Percentiles rank a stretch among this genome's conserved stretches.
phyloP scores from a whole-genome alignment of 2,329 filamentous ascomycete species.

The Exophiala mesophila region DNA sequence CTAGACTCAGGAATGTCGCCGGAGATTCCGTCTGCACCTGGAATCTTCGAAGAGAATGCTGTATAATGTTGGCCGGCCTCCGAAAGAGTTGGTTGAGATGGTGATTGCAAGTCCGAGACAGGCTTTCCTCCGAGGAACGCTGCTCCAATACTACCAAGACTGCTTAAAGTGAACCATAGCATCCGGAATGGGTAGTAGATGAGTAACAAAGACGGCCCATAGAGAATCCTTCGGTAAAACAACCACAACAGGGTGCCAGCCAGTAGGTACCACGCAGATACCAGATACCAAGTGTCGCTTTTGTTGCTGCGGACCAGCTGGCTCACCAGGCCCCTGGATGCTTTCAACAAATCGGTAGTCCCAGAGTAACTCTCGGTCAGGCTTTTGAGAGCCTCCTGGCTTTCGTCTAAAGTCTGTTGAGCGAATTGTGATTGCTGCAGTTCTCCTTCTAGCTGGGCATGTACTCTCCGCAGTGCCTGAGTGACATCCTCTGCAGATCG shows the following conservation, averaged over 20 bases:
- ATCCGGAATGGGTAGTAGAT: constrained; percentile 75
- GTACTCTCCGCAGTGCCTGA: constrained; percentile 73
- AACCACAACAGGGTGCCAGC: constrained; percentile 76
- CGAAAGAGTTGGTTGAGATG: constrained; percentile 14
- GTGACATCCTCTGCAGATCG: constrained; percentile 81
- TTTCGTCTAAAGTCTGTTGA: constrained; percentile 66
- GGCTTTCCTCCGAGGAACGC: constrained; percentile 10
- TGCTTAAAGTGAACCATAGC: constrained; percentile 53
- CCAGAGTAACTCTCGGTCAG: constrained; percentile 76
- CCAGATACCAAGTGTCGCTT: constrained; percentile 96
- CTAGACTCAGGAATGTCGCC: constrained; percentile 32
- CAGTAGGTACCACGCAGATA: constrained; percentile 81
- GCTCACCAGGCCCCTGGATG: constrained; percentile 68
- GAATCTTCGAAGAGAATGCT: no score
- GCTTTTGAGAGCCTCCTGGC: constrained; percentile 70
- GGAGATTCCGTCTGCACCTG: constrained; percentile 39
- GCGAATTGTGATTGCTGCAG: constrained; percentile 83
- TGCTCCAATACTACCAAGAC: constrained; percentile 43
- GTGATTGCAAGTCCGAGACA: background rate
- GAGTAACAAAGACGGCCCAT: constrained; percentile 87
- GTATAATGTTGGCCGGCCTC: no score
- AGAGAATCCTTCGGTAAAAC: constrained; percentile 75
- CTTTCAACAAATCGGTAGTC: constrained; percentile 70
- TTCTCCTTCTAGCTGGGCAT: constrained; percentile 79
- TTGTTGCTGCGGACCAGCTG: constrained; percentile 84